Conservation (phyloP, 78 protist genomes). For the Dictyostelium purpureum region DNA sequence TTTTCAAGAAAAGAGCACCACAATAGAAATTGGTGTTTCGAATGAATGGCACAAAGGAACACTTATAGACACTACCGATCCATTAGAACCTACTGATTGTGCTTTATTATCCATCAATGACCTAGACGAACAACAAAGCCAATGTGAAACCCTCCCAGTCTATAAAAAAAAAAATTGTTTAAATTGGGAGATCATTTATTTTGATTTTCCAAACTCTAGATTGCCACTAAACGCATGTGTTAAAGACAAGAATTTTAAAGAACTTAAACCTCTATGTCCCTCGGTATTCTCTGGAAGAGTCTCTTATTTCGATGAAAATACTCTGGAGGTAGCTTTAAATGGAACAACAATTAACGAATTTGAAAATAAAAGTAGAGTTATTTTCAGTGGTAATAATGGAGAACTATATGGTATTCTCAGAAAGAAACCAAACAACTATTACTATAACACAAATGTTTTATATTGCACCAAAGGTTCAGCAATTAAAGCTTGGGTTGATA, state of each 20-base stretch:
- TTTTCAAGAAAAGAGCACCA: background rate
- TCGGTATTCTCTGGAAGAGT: background rate
- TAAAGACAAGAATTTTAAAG: background rate
- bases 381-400: background rate
- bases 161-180: background rate
- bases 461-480: background rate
- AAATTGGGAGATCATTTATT: background rate
- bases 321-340: background rate
- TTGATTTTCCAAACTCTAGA: background rate
- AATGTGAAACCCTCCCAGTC: background rate
- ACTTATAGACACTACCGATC: background rate
- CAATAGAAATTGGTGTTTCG: background rate
- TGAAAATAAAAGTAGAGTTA: background rate
- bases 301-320: background rate
- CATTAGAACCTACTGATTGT: background rate
- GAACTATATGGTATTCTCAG: background rate
- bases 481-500: background rate
- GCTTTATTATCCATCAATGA: background rate
- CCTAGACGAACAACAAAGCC: background rate
- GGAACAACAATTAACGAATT: background rate
- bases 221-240: background rate
- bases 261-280: background rate
- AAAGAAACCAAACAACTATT: background rate
- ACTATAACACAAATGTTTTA: background rate
- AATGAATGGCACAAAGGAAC: background rate